Evolutionary conservation across 2,329 filamentous ascomycete species (phyloP), one percentile per base, ranked within the genome.

Genomic region (Sporothrix globosa): DNA sequence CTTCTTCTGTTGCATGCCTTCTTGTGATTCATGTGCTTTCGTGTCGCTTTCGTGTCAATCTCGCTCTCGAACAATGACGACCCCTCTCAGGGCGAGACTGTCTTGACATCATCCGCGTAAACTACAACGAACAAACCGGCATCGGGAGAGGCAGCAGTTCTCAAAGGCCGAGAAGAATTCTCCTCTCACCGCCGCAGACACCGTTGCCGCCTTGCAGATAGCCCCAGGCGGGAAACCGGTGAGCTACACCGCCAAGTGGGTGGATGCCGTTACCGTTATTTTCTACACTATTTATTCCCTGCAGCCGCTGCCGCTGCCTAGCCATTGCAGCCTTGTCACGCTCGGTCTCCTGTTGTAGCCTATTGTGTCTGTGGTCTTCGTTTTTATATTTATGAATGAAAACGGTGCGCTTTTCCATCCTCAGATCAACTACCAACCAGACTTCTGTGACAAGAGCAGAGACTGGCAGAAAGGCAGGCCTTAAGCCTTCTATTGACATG

Each of bases 211-310:
- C 52, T 54, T 54, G 52, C 5, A 17, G 52, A 52, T 19, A 52
- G 21, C 13, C n/a, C 24, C 52, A 44, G 41, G 6, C 2, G 2
- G 4, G 13, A 54, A 27, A 7, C 24, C 7, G n/a, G 11, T 13
- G 11, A 61, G 34, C 24, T 21, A 21, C 63, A 66, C 63, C 63
- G 63, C 63, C 63, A 66, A 66, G 63, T 52, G 19, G 41, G 21
- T 27, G 58, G 44, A 34, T 65, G 61, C 27, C 34, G 13, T 52
- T 19, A 9, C 27, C 34, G 13, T 52, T 19, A 9, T 34, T 52
- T 50, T 30, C 24, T 30, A 24, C 60, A 39, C 54, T 30, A 54
- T 60, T 21, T 24, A 58, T 63, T 27, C 13, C 39, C n/a, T 46
- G 39, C 19, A 44, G 56, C 34, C 21, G 39, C 39, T 54, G 24